phyloP scores from a whole-genome alignment of 352 stramenopile species.

The Pythium folliculosum region DNA sequence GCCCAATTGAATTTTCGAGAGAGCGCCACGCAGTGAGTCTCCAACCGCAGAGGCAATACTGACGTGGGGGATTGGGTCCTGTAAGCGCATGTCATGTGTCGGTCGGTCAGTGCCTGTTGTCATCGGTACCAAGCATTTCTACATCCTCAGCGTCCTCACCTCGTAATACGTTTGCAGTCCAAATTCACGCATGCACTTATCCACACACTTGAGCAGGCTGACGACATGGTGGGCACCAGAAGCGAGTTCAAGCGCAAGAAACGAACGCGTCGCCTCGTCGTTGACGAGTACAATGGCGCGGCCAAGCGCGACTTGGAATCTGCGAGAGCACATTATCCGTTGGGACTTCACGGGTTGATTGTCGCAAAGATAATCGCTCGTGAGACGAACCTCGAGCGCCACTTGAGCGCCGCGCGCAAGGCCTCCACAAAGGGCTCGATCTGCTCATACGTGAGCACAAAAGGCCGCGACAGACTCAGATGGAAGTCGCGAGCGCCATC shows the following conservation, averaged over 20 bases:
- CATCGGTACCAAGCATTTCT: constrained; percentile 49
- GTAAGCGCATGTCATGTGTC: neutral
- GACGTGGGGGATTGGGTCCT: constrained; percentile 81
- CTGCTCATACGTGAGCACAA: constrained; percentile 67
- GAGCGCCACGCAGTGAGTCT: constrained; percentile 40
- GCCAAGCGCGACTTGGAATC: constrained; percentile 48
- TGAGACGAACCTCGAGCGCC: constrained; percentile 48
- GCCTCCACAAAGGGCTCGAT: constrained; percentile 71
- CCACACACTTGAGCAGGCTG: constrained; percentile 52
- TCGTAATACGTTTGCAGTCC: constrained; percentile 60
- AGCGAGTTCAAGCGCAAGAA: constrained; percentile 56
- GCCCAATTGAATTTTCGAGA: constrained; percentile 41
- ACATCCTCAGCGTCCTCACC: constrained; percentile 34
- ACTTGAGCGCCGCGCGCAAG: constrained; percentile 68
- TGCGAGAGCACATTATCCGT: constrained; percentile 12
- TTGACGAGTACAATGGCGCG: constrained; percentile 58
- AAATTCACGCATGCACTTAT: constrained; percentile 62
- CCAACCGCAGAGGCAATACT: constrained; percentile 73
- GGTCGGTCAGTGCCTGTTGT: constrained; percentile 19
- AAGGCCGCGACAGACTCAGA: constrained; percentile 78
- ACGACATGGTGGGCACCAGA: constrained; percentile 39
- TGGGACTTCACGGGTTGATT: neutral
- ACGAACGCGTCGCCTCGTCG: constrained; percentile 75
- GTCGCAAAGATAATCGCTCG: neutral
- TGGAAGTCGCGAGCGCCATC: constrained; percentile 37